Base-by-base conservation (phyloP, 768 basidiomycete genomes). In the Russula emetica region DNA sequence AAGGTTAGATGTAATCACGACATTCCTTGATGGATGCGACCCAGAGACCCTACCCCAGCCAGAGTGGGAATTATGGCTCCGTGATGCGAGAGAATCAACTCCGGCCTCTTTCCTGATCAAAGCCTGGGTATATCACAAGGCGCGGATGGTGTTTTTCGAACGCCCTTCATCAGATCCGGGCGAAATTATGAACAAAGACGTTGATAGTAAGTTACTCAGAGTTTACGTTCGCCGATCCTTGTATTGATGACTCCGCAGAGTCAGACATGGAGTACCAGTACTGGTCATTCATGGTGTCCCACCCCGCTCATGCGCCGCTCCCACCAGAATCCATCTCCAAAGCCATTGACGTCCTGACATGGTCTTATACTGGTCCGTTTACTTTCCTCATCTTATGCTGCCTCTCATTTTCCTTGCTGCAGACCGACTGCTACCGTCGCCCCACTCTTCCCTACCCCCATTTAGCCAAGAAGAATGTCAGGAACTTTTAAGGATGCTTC, bases 381-480 rank as follows among this genome's bases (percentile, higher is more conserved):
- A 10, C 49, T 55, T 24, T 34, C 10, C 24, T 54, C 36, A 18
- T 44, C 28, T 38, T 36, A 3, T 44, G 11, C 5, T 16, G 32
- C 18, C 36, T 24, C 34, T 53, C 32, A 50, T 55, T 58, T 14
- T 60, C 53, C 40, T 13, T n/a, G 16, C 62, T 30, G 10, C 60
- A 87, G 90, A 92, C 70, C 87, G 85, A 51, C 74, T 92, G 13
- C 79, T 92, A 10, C 85, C 87, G 1, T 79, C 85, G 16, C 76
- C 84, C 13, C 78, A 78, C 45, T 76, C 80, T 1, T 73, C 81
- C 18, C 79, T 84, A 1, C 81, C 88, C 1, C 88, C 90, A 0
- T 92, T 93, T 72, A 79, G 79, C 7, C 86, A 86, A 62, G 85
- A 84, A 18, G 91, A 93, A 72, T 92, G 88, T 68, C 84, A 87